A percentile compares a stretch with the other conserved stretches of the same genome.
Evolutionary conservation across 2,329 filamentous ascomycete species (phyloP).

Genomic region (Hypoxylon sp.): DNA sequence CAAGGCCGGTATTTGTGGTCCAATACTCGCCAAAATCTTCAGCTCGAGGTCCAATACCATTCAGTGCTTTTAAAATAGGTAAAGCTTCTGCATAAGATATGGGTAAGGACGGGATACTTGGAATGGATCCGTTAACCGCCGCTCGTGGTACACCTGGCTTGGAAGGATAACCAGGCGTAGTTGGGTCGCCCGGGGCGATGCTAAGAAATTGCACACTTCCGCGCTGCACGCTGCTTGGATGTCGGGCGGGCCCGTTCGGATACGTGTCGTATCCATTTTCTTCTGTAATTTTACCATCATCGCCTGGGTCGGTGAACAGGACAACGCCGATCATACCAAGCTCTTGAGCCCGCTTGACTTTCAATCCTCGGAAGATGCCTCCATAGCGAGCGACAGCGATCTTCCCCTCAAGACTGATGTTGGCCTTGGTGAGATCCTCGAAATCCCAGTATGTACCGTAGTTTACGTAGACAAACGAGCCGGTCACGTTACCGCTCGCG

Average conservation of each 20-base stretch:
- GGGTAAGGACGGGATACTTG: conserved; percentile 90
- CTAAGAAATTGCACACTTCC: conserved; percentile 89
- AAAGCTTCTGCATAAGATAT: conserved; percentile 90
- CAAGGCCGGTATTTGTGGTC: conserved; percentile 78
- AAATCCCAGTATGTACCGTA: conserved; percentile 91
- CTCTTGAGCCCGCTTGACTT: conserved; percentile 92
- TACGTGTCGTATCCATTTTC: conserved; percentile 85
- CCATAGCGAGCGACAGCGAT: conserved; percentile 92
- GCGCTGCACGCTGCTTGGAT: conserved; percentile 90
- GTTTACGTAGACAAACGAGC: conserved; percentile 88
- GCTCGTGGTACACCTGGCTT: conserved; percentile 87
- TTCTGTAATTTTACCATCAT: conserved; percentile 86
- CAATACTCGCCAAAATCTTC: conserved; percentile 80
- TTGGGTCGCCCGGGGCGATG: conserved; percentile 80
- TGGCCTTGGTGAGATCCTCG: conserved; percentile 82
- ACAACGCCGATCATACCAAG: conserved; percentile 89
- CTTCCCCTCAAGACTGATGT: conserved; percentile 83
- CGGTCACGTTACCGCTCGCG: conserved; percentile 91
- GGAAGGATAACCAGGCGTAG: conserved; percentile 93
- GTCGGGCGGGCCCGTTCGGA: conserved; percentile 86
- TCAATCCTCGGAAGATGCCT: conserved; percentile 87
- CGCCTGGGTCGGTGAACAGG: conserved; percentile 89
- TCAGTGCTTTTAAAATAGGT: conserved; percentile 89
- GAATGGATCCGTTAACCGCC: conserved; percentile 77
- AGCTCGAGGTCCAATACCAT: conserved; percentile 86